A percentile compares a stretch with the other conserved stretches of the same genome.
These are phyloP conservation scores for Pisolithus albus DNA, from an alignment of 768 basidiomycete genomes.

Conservation along the genomic window DNA sequence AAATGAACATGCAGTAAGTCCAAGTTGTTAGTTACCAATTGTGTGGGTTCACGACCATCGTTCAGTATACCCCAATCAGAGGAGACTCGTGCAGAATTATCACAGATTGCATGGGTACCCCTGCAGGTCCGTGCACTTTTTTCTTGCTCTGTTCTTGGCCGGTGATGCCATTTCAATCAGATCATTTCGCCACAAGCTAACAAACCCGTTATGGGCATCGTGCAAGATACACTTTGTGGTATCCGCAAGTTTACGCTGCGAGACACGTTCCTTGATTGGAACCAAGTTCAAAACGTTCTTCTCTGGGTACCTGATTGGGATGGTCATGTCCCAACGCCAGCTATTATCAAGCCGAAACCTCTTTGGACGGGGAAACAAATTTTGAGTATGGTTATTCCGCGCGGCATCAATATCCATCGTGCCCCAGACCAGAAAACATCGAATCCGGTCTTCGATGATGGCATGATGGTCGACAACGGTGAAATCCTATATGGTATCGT, in stretches of 20 bases:
- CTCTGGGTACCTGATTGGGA: conserved; percentile 99
- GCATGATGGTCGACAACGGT: conserved; percentile 94
- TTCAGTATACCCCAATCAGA: conserved; percentile 92
- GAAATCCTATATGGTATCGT: conserved; percentile 93
- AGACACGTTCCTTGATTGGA: conserved; percentile 94
- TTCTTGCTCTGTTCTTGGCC: background rate
- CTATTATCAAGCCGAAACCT: conserved; percentile 94
- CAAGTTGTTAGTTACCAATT: background rate
- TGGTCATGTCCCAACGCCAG: conserved; percentile 83
- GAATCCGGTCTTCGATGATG: conserved; percentile 85
- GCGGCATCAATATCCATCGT: conserved; percentile 89
- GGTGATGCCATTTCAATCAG: conserved; percentile 32
- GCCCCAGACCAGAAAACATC: conserved; percentile 71
- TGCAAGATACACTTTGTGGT: conserved; percentile 97
- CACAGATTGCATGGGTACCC: conserved; percentile 97
- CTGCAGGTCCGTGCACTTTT: conserved; percentile 58
- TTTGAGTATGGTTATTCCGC: conserved; percentile 84
- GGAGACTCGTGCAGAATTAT: conserved; percentile 96
- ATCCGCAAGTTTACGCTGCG: conserved; percentile 96
- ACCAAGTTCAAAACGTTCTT: conserved; percentile 92
- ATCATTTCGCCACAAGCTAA: conserved; percentile 99
- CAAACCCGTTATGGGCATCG: conserved; percentile 99
- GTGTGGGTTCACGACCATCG: conserved; percentile 5
- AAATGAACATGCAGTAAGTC: conserved; percentile 99
- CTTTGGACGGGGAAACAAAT: conserved; percentile 99